Evolutionary conservation across 768 basidiomycete genomes (phyloP), one percentile per base, ranked within the genome.

Genomic region (Lactarius hatsudake): DNA sequence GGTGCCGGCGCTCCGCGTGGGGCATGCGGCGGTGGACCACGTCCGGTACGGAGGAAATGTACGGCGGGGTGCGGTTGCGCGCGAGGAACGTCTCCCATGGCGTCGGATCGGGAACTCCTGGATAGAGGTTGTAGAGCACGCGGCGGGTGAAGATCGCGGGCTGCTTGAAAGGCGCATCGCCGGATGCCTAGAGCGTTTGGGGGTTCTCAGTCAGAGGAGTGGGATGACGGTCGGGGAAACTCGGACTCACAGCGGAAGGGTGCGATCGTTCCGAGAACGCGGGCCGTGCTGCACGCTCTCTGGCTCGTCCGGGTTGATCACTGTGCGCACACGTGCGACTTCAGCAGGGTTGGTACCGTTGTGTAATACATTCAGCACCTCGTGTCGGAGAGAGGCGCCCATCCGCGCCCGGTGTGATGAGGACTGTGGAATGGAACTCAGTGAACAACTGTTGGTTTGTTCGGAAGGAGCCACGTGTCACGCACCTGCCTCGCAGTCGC

Each of bases 401-500:
- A 43, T 75, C 74, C 34, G 72, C 72, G 75, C 78, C 63, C 78
- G 78, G 72, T 79, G 82, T 17, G 81, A 83, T 87, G 81, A 75
- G 71, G 20, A 74, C 71, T 71, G 65, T 26, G 51, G 51, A 17
- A n/a, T n/a, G 51, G 51, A 17, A n/a, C 51, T 43, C 17, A 12
- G 62, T 64, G 34, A 68, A 34, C 53, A 10, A 43, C 5, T 6
- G 15, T 9, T 20, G 10, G 26, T 23, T n/a, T 17, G 26, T n/a
- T 38, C 9, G 59, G 38, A 34, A 36, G 38, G 61, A 62, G 32
- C 34, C 28, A 15, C 42, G 23, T 17, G 38, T 7, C 40, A 78
- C 87, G 67, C 71, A 90, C 90, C 81, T 63, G 89, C 90, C 80
- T 89, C 87, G 74, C 90, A 92, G 73, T 93, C 91, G 13, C 91